Conservation (phyloP, 768 basidiomycete genomes). For the Leucosporidium scottii region DNA sequence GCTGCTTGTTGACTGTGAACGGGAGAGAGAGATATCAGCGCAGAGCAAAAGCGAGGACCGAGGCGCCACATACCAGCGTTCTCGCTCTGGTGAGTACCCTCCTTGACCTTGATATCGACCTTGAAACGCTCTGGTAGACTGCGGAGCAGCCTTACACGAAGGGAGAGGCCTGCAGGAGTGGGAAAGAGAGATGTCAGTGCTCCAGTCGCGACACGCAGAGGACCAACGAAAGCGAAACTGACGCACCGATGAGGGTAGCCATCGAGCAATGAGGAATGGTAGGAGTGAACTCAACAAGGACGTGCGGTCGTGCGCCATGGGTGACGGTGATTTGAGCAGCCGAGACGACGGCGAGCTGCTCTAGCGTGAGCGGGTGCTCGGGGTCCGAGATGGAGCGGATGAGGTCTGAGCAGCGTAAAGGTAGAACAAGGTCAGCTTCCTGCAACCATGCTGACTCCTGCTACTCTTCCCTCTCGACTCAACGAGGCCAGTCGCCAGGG, state of each 20-base stretch:
- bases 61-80: conserved; percentile 57
- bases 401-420: conserved; percentile 50
- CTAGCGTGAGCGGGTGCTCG: conserved; percentile 83
- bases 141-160: conserved; percentile 80
- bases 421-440: conserved; percentile 12
- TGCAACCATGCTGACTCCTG: no score
- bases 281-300: conserved; percentile 89
- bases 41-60: background rate
- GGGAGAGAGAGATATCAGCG: background rate
- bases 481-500: no score
- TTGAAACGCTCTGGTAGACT: conserved; percentile 89
- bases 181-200: background rate
- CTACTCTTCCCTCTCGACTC: no score
- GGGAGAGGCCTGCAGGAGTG: conserved; percentile 65
- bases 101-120: conserved; percentile 84
- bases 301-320: conserved; percentile 51
- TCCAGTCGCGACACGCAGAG: no score
- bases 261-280: conserved; percentile 94
- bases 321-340: conserved; percentile 66
- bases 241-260: conserved; percentile 87
- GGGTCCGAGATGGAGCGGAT: conserved; percentile 89
- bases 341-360: conserved; percentile 92
- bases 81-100: conserved; percentile 94
- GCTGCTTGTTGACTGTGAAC: conserved; percentile 82
- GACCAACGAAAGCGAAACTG: background rate